A percentile compares a stretch with the other conserved stretches of the same genome.
Evolutionary conservation across 1,284 basidiomycete genomes (phyloP).

Genomic region (Singerocomus inundabilis): DNA sequence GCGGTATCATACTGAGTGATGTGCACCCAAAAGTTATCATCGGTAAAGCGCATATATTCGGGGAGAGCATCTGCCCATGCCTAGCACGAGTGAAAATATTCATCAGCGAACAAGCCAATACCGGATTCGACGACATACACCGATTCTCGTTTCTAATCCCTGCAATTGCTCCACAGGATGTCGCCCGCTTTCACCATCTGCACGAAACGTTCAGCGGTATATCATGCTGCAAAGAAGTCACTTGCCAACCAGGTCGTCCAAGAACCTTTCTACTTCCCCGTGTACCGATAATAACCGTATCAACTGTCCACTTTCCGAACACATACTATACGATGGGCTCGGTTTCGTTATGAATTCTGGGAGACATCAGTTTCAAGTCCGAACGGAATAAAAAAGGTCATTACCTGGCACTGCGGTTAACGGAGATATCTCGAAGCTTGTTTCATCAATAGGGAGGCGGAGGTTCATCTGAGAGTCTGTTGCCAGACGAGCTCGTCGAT

Average conservation of each 20-base stretch:
- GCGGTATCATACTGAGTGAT: constrained; percentile 72
- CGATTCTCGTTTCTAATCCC: constrained; percentile 27
- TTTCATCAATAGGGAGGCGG: constrained; percentile 72
- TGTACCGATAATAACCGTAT: constrained; percentile 66
- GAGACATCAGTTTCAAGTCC: constrained; percentile 11
- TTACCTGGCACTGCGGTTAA: constrained; percentile 62
- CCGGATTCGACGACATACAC: constrained; percentile 19
- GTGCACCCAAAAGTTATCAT: constrained; percentile 65
- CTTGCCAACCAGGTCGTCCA: constrained; percentile 37
- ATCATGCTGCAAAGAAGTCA: background rate
- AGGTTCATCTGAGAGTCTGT: constrained; percentile 57
- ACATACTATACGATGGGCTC: constrained; percentile 40
- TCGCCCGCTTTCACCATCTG: constrained; percentile 27
- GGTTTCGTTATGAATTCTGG: constrained; percentile 65
- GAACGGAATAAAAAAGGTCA: constrained; percentile 7
- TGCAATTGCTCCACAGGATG: constrained; percentile 21
- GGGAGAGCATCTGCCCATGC: constrained; percentile 65
- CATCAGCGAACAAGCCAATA: constrained; percentile 6
- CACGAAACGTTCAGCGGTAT: constrained; percentile 2
- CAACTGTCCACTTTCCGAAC: constrained; percentile 69
- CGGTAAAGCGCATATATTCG: constrained; percentile 63
- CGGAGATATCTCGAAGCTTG: constrained; percentile 67
- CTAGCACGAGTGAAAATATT: constrained; percentile 33
- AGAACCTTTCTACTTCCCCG: constrained; percentile 50
- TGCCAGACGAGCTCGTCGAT: constrained; percentile 47